Evolutionary conservation across 164 flowering plant species (phyloP), one percentile per base, ranked within the genome.

Genomic region (Taxillus chinensis): DNA sequence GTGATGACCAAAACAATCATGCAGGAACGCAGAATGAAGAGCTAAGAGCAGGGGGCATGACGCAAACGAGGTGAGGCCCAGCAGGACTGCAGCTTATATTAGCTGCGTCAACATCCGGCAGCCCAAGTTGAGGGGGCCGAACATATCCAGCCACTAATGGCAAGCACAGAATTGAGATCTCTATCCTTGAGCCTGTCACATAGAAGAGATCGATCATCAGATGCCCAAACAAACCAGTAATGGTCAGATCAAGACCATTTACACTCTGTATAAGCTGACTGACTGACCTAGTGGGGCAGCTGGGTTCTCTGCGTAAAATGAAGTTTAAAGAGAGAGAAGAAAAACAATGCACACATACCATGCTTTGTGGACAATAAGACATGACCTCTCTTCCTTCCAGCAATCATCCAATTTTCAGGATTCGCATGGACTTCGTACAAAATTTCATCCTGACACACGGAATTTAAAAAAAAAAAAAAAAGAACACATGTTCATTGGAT

Each of bases 341-440:
- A 13, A 16, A 51, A 57, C 46, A 14, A 11, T 46, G 43, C 14
- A 14, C 10, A 39, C 10, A 60, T 69, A 91, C 99, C 99, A 87
- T 82, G 93, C 60, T 80, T 71, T n/a, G 65, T 64, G 39, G 96
- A 78, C 59, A 95, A 82, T 42, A 84, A 76, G 41, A 80, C 84
- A 74, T 89, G 84, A 39, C 99, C 99, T 61, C 91, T 78, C 73
- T 87, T 95, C 78, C 99, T 86, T 62, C 99, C 99, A 65, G 99
- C 99, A 70, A 95, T 82, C 99, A 95, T 95, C 99, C 99, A 95
- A 70, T 80, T 83, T 53, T 83, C 87, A 7, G 90, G 62, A 80
- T 80, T 86, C 51, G 92, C 97, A 62, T 74, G 74, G 45, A 95
- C 83, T 80, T 95, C 96, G 74, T 87, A 95, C 51, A 89, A 69